These are phyloP conservation scores for Pestalotiopsis sp. DNA, from an alignment of 2,329 filamentous ascomycete genomes.

Conservation along the genomic window DNA sequence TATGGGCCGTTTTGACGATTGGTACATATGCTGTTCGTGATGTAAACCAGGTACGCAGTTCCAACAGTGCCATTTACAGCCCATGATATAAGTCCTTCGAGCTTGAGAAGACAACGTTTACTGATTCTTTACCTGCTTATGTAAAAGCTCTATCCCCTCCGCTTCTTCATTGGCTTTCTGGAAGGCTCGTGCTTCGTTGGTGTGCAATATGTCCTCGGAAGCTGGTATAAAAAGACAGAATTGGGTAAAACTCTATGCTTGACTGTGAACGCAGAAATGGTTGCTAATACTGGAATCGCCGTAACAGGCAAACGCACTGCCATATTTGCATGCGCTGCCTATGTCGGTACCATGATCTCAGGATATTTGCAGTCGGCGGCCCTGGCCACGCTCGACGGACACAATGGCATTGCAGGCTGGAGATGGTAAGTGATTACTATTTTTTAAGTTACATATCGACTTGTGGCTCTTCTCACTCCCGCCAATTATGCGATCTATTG, in stretches of 20 bases:
- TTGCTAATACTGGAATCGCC: not conserved
- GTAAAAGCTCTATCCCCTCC: slow-evolving; percentile 35
- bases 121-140: not conserved
- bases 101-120: too few species aligned
- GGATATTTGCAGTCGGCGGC: slow-evolving; percentile 57
- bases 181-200: slow-evolving; percentile 51
- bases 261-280: not conserved
- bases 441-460: too few species aligned
- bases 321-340: slow-evolving; percentile 63
- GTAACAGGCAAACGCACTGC: slow-evolving; percentile 56
- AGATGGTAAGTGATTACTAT: slow-evolving; percentile 41
- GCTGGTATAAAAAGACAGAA: slow-evolving; percentile 64
- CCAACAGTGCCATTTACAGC: not conserved
- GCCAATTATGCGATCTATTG: too few species aligned
- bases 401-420: slow-evolving; percentile 52
- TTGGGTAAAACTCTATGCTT: slow-evolving; percentile 37
- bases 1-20: slow-evolving; percentile 25
- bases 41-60: slow-evolving; percentile 20
- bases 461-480: too few species aligned
- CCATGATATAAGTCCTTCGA: not conserved
- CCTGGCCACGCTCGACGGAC: slow-evolving; percentile 41
- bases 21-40: slow-evolving; percentile 20
- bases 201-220: slow-evolving; percentile 52
- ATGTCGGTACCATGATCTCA: slow-evolving; percentile 62
- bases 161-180: slow-evolving; percentile 46